Conservation (phyloP, 164 flowering plant species). For the Platanus orientalis region DNA sequence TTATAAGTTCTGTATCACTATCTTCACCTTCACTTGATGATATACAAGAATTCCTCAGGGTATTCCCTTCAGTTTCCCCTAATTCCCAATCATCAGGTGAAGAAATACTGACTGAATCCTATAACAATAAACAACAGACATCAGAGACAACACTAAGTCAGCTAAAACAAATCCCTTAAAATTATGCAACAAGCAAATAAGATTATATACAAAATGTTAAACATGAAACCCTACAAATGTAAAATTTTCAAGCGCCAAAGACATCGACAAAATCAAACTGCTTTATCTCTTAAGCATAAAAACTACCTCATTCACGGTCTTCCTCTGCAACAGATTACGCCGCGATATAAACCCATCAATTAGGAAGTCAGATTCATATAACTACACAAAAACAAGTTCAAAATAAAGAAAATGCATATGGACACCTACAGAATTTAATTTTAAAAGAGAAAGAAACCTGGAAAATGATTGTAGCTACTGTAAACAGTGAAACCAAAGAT, state of each 20-base stretch:
- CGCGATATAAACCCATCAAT: constrained; percentile 6
- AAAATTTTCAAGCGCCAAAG: background rate
- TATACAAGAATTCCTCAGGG: constrained; percentile 18
- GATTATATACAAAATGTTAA: too few species aligned
- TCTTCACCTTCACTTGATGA: constrained; percentile 88
- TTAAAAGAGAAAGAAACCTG: too few species aligned
- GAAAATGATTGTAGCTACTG: too few species aligned
- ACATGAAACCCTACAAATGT: background rate
- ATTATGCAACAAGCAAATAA: too few species aligned
- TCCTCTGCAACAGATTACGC: constrained; percentile 4
- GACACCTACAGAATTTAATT: too few species aligned
- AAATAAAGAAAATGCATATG: too few species aligned
- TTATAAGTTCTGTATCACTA: constrained; percentile 57
- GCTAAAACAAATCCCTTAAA: background rate
- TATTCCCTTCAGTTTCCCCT: constrained; percentile 25
- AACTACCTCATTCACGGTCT: constrained; percentile 34
- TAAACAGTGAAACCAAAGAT: background rate
- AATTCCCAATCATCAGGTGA: constrained; percentile 45
- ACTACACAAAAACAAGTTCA: constrained; percentile 4
- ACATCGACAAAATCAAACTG: background rate
- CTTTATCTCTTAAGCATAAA: too few species aligned
- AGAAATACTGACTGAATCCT: constrained; percentile 43
- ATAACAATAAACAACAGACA: background rate
- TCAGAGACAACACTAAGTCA: background rate
- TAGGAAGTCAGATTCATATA: constrained; percentile 2